Evolutionary conservation across 805 yeast genomes (phyloP).

Genomic region (Candida orba): DNA sequence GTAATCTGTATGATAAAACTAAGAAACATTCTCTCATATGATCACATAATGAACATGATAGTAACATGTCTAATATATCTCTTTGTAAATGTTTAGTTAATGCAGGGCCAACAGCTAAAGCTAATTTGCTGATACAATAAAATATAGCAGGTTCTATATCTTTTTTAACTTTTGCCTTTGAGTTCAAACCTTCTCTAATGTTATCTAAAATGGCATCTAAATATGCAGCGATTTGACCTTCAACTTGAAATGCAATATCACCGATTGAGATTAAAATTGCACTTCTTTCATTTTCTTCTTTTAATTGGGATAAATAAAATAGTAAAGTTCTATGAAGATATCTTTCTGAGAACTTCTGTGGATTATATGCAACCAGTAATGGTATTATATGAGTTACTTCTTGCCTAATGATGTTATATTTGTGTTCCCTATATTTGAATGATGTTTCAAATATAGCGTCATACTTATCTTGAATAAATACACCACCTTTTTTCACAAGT

Average conservation of each 20-base stretch:
- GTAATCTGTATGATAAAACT: slow-evolving; percentile 62
- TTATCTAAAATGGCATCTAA: slow-evolving; percentile 81
- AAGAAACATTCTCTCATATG: slow-evolving; percentile 72
- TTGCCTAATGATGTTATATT: slow-evolving; percentile 64
- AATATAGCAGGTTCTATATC: slow-evolving; percentile 82
- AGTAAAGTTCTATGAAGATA: slow-evolving; percentile 75
- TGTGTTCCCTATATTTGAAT: slow-evolving; percentile 69
- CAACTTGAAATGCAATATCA: slow-evolving; percentile 66
- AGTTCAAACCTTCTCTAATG: slow-evolving; percentile 67
- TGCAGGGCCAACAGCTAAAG: slow-evolving; percentile 89
- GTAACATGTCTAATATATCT: slow-evolving; percentile 70
- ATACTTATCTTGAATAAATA: slow-evolving; percentile 62
- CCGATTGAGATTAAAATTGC: slow-evolving; percentile 79
- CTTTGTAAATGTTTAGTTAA: slow-evolving; percentile 80
- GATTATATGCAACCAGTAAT: slow-evolving; percentile 69
- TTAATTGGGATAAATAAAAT: slow-evolving; percentile 71
- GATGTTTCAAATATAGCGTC: slow-evolving; percentile 73
- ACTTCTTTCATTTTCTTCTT: slow-evolving; percentile 68
- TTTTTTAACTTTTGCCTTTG: slow-evolving; percentile 45
- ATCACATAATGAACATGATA: slow-evolving; percentile 77
- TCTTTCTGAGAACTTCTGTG: slow-evolving; percentile 66
- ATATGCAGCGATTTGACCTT: slow-evolving; percentile 79
- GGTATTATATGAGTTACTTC: slow-evolving; percentile 86
- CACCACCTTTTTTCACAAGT: slow-evolving; percentile 62
- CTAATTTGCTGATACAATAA: slow-evolving; percentile 80